A percentile compares a stretch with the other conserved stretches of the same genome.
These are phyloP conservation scores for Metarhizium album DNA, from an alignment of 2,329 filamentous ascomycete genomes.

Conservation along the genomic window DNA sequence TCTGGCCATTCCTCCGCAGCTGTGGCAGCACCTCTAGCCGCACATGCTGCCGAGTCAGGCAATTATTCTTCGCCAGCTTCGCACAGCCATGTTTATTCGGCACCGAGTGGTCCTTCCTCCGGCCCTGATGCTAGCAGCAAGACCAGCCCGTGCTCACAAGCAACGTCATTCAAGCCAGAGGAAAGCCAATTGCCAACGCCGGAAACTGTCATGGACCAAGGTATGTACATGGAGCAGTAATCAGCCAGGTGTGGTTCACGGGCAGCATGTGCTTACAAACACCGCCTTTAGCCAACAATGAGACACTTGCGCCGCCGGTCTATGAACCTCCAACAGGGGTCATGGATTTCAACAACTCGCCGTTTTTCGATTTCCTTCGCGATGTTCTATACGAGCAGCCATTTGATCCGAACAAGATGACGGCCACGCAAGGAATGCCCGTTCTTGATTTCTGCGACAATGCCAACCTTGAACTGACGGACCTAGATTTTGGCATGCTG, in stretches of 20 bases:
- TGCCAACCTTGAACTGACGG: slow-evolving; percentile 37
- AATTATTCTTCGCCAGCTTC: slow-evolving; percentile 13
- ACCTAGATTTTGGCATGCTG: slow-evolving; percentile 40
- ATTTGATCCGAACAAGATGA: slow-evolving; percentile 22
- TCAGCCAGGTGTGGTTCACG: not conserved
- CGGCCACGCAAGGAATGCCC: slow-evolving; percentile 30
- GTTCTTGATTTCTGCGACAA: slow-evolving; percentile 41
- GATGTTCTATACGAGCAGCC: slow-evolving; percentile 39
- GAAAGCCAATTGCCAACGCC: slow-evolving; percentile 24
- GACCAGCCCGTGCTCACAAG: slow-evolving; percentile 16
- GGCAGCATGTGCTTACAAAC: not conserved
- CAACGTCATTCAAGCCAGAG: slow-evolving; percentile 17
- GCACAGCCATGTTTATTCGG: slow-evolving; percentile 11
- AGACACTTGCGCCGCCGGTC: not conserved
- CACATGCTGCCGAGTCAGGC: slow-evolving; percentile 1
- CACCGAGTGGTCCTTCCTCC: slow-evolving; percentile 6
- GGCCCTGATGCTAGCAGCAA: slow-evolving; percentile 13
- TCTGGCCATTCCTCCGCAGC: slow-evolving; percentile 1
- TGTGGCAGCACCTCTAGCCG: not conserved
- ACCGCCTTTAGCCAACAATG: slow-evolving; percentile 7
- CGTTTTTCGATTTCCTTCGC: slow-evolving; percentile 40
- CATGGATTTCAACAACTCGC: slow-evolving; percentile 24
- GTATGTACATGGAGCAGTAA: slow-evolving; percentile 7
- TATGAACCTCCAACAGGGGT: slow-evolving; percentile 2
- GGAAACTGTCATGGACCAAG: slow-evolving; percentile 21